Evolutionary conservation across 495 filamentous ascomycete genomes (phyloP).

Genomic region (Aspergillus bertholletiae): DNA sequence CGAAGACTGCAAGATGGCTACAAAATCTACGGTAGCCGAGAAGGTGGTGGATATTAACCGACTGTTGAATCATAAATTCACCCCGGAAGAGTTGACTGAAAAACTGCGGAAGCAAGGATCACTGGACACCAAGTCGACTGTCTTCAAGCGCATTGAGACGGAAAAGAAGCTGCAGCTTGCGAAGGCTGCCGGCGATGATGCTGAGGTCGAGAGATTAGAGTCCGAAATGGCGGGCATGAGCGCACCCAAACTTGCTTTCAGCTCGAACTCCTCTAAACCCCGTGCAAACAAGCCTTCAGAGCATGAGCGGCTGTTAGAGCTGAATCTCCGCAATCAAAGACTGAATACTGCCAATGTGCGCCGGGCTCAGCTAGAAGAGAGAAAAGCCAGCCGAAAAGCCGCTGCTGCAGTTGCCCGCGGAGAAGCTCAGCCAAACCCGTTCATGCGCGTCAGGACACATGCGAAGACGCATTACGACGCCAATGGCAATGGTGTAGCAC

Average conservation of each 20-base stretch:
- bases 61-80: constrained; percentile 75
- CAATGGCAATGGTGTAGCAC: constrained; percentile 27
- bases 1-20: constrained; percentile 69
- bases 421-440: constrained; percentile 49
- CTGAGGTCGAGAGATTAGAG: constrained; percentile 55
- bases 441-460: constrained; percentile 58
- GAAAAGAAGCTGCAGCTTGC: constrained; percentile 62
- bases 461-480: constrained; percentile 61
- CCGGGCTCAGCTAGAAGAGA: constrained; percentile 78
- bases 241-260: constrained; percentile 65
- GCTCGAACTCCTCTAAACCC: constrained; percentile 51
- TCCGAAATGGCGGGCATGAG: constrained; percentile 65
- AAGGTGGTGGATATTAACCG: constrained; percentile 81
- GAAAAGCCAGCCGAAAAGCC: constrained; percentile 57
- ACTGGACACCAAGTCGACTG: constrained; percentile 56
- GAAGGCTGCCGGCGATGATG: constrained; percentile 56
- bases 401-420: constrained; percentile 54
- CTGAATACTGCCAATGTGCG: constrained; percentile 78
- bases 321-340: constrained; percentile 76
- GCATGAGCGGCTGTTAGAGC: constrained; percentile 69
- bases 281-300: constrained; percentile 46
- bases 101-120: constrained; percentile 69
- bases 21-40: constrained; percentile 54
- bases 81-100: constrained; percentile 69
- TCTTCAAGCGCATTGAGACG: constrained; percentile 60